Evolutionary conservation across 2,329 filamentous ascomycete genomes (phyloP).

Genomic region (Piedraia hortae): DNA sequence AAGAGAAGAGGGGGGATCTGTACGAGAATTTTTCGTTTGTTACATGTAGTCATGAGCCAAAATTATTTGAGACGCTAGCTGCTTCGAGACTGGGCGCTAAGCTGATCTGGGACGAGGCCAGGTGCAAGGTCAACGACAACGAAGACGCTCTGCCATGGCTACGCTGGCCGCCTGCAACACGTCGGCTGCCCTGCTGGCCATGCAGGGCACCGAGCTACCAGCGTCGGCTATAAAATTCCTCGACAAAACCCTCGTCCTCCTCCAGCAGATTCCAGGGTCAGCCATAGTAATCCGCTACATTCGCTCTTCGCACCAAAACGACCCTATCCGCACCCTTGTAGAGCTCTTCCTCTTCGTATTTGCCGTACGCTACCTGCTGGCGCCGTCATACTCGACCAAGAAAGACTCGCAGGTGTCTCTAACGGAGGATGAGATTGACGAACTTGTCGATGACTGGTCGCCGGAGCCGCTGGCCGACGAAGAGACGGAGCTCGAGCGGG

Average conservation of each 20-base stretch:
- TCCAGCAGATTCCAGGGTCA: conserved; percentile 80
- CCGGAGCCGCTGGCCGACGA: conserved; percentile 69
- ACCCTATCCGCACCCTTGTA: conserved; percentile 76
- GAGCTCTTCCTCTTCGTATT: conserved; percentile 87
- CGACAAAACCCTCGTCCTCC: conserved; percentile 27
- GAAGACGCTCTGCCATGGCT: not conserved
- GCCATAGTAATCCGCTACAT: conserved; percentile 88
- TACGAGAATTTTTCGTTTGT: no score
- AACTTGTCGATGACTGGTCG: conserved; percentile 85
- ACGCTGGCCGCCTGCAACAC: conserved; percentile 2
- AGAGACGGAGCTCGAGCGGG: conserved; percentile 46
- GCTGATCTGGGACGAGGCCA: no score
- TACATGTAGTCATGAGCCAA: not conserved
- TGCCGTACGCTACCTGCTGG: conserved; percentile 75
- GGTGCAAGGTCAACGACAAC: conserved; percentile 1
- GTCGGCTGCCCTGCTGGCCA: conserved; percentile 3
- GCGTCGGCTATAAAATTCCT: conserved; percentile 26
- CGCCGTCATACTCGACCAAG: conserved; percentile 74
- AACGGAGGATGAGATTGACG: conserved; percentile 88
- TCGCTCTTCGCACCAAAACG: conserved; percentile 89
- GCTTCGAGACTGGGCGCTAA: no score
- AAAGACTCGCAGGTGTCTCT: conserved; percentile 75
- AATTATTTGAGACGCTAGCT: no score
- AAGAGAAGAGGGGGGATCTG: no score
- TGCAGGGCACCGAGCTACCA: conserved; percentile 27